Conservation (phyloP, 2,329 filamentous ascomycete species). For the Thermoascus crustaceus region DNA sequence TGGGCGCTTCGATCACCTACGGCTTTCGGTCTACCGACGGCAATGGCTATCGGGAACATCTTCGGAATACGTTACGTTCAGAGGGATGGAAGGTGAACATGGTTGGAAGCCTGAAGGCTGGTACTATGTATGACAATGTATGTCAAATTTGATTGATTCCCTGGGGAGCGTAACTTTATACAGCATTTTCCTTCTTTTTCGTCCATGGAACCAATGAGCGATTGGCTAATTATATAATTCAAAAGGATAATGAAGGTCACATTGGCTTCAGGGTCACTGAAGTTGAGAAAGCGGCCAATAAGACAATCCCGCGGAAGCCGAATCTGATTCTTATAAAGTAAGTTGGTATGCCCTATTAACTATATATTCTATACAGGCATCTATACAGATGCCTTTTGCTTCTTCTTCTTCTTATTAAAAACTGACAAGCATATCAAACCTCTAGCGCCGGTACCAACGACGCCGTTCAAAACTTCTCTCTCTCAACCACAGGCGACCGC, state of each 20-base stretch:
- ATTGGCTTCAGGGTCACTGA: constrained; percentile 16
- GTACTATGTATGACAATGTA: constrained; percentile 15
- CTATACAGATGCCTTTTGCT: too few relatives aligned
- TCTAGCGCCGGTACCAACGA: constrained; percentile 29
- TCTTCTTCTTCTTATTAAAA: too few relatives aligned
- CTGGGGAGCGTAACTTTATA: background rate
- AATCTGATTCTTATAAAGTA: constrained; percentile 23
- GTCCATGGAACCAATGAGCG: too few relatives aligned
- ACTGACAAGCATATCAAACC: constrained; percentile 3
- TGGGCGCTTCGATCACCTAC: constrained; percentile 11
- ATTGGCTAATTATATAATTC: background rate
- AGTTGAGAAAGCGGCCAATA: constrained; percentile 7
- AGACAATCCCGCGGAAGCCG: constrained; percentile 12
- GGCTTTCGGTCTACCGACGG: constrained; percentile 6
- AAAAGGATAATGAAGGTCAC: constrained; percentile 19
- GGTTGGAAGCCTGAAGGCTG: constrained; percentile 9
- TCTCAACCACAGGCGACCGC: constrained; percentile 13
- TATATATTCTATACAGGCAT: too few relatives aligned
- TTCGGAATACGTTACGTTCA: constrained; percentile 6
- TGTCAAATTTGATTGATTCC: background rate
- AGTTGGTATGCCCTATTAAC: too few relatives aligned
- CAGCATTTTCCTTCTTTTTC: background rate
- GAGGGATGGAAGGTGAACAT: constrained; percentile 10
- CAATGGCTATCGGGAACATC: constrained; percentile 10
- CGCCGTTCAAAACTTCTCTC: constrained; percentile 15